phyloP scores from a whole-genome alignment of 257 asterid genomes.

The Solanum sejunctum region DNA sequence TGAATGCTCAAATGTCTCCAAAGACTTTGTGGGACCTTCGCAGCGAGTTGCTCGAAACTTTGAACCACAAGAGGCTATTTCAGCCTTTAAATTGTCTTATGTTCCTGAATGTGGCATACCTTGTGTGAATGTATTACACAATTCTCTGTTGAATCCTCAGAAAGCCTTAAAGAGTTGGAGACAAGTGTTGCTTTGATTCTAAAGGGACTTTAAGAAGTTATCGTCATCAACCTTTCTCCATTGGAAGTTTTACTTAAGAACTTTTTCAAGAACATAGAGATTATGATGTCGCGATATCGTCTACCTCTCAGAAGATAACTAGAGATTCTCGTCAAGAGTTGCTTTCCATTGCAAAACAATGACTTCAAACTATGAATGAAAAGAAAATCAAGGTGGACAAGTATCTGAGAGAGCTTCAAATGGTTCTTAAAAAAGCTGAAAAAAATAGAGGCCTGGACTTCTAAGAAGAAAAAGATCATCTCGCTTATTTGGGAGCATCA shows the following conservation, averaged over 20 bases:
- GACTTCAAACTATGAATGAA: background rate
- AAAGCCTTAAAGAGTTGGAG: no score
- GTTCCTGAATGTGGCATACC: background rate
- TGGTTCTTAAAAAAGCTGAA: background rate
- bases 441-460: background rate
- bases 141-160: background rate
- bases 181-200: no score
- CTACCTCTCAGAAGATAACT: no score
- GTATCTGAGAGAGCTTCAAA: background rate
- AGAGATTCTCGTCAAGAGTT: background rate
- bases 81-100: no score
- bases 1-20: background rate
- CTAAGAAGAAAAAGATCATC: background rate
- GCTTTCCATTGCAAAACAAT: background rate
- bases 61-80: no score
- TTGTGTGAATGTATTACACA: background rate
- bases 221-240: no score
- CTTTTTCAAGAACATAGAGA: no score
- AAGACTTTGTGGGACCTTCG: no score
- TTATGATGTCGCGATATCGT: no score
- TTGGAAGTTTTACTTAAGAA: no score
- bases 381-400: background rate
- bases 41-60: no score
- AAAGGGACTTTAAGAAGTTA: no score
- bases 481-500: background rate